A percentile compares a stretch with the other conserved stretches of the same genome.
phyloP scores from a whole-genome alignment of 2,329 filamentous ascomycete species.

The Botryotinia calthae region DNA sequence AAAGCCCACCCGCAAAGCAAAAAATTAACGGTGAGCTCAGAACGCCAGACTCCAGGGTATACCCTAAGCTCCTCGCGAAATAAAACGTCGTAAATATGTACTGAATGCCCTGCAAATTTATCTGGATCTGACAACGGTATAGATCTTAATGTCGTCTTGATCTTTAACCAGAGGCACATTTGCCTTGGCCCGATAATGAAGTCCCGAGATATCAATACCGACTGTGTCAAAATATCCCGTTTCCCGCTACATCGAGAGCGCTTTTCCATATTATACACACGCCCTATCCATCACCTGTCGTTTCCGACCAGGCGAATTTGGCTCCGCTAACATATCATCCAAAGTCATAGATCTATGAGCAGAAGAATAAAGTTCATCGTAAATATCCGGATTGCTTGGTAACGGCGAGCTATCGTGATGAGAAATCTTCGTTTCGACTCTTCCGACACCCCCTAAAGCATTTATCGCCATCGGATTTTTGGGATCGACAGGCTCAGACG shows the following conservation, averaged over 20 bases:
- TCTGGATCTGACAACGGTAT: background rate
- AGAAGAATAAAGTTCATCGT: background rate
- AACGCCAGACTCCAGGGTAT: background rate
- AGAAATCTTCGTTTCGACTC: constrained; percentile 9
- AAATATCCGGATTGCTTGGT: background rate
- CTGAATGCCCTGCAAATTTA: background rate
- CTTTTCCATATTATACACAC: background rate
- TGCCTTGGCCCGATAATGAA: background rate
- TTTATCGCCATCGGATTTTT: background rate
- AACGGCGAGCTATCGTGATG: constrained; percentile 4
- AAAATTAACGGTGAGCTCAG: background rate
- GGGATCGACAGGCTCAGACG: background rate
- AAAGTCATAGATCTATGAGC: constrained; percentile 7
- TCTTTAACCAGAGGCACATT: background rate
- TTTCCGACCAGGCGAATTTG: background rate
- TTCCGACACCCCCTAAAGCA: background rate
- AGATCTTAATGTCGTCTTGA: background rate
- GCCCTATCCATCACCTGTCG: background rate
- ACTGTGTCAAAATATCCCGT: too few species aligned
- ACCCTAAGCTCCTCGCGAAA: background rate
- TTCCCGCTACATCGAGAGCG: background rate
- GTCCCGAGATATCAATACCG: background rate
- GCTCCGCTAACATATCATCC: background rate
- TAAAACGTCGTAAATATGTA: background rate
- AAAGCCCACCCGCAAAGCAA: background rate